A percentile compares a stretch with the other conserved stretches of the same genome.
Evolutionary conservation across 2,329 filamentous ascomycete genomes (phyloP).

Genomic region (Claviceps purpurea): DNA sequence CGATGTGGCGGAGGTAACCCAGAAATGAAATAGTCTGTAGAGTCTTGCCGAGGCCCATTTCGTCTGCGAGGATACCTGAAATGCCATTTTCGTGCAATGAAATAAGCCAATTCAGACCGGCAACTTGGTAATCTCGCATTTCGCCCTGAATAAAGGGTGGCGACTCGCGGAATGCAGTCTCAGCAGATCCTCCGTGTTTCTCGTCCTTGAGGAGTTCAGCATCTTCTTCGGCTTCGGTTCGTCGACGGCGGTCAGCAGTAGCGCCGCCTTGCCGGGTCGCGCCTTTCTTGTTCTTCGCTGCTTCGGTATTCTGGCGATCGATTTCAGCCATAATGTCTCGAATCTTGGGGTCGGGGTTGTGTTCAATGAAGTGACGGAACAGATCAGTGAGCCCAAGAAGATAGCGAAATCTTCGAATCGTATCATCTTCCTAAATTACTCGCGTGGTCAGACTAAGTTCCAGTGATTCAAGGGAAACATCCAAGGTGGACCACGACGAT

Average conservation of each 20-base stretch:
- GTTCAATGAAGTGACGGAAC: constrained; percentile 97
- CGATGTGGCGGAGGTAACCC: constrained; percentile 83
- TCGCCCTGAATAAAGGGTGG: constrained; percentile 75
- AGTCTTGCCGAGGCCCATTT: constrained; percentile 98
- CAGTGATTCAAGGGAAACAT: background rate
- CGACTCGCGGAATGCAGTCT: constrained; percentile 88
- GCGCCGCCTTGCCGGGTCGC: constrained; percentile 75
- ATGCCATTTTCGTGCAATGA: constrained; percentile 98
- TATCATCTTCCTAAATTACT: constrained; percentile 73
- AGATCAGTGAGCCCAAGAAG: constrained; percentile 88
- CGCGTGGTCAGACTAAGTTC: background rate
- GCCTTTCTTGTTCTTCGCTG: constrained; percentile 56
- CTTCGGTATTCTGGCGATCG: constrained; percentile 78
- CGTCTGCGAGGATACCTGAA: constrained; percentile 91
- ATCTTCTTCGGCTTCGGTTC: constrained; percentile 96
- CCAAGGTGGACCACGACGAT: background rate
- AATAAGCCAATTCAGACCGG: constrained; percentile 93
- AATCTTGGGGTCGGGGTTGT: constrained; percentile 89
- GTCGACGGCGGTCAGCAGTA: constrained; percentile 60
- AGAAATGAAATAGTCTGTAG: constrained; percentile 95
- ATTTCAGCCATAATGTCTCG: constrained; percentile 90
- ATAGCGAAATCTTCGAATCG: constrained; percentile 86
- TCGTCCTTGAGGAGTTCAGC: constrained; percentile 79
- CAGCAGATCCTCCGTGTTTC: constrained; percentile 71
- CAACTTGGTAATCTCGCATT: constrained; percentile 95